Conservation (phyloP, 2,329 filamentous ascomycete genomes). For the Achaetomium macrosporum region DNA sequence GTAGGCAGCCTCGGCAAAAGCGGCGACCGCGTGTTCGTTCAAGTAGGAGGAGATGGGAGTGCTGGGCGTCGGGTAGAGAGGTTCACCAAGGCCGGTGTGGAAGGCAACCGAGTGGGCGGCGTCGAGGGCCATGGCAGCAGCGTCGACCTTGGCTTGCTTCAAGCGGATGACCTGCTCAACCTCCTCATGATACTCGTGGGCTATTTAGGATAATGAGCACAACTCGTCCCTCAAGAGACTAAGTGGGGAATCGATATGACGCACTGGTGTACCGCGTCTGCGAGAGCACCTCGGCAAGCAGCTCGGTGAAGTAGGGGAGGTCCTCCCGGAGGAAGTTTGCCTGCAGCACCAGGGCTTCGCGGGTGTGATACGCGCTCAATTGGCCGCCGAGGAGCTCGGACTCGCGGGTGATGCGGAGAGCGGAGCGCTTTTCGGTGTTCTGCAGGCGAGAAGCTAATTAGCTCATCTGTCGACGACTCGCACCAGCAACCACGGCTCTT, state of each 20-base stretch:
- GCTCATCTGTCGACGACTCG: slow-evolving; percentile 31
- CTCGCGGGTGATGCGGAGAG: slow-evolving; percentile 89
- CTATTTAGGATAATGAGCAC: slow-evolving; percentile 41
- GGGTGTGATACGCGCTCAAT: slow-evolving; percentile 81
- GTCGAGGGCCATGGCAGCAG: slow-evolving; percentile 68
- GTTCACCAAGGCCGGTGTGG: slow-evolving; percentile 83
- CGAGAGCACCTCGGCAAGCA: slow-evolving; percentile 85
- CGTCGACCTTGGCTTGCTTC: slow-evolving; percentile 67
- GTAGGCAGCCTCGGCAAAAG: slow-evolving; percentile 74
- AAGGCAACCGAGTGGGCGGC: slow-evolving; percentile 82
- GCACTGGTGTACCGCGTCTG: slow-evolving; percentile 79
- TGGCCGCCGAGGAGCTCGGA: slow-evolving; percentile 90
- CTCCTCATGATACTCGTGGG: slow-evolving; percentile 86
- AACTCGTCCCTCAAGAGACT: slow-evolving; percentile 10
- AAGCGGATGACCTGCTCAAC: slow-evolving; percentile 69
- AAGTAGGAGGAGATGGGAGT: slow-evolving; percentile 75
- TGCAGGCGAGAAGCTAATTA: slow-evolving; percentile 45
- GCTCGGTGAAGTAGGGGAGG: slow-evolving; percentile 94
- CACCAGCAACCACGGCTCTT: slow-evolving; percentile 4
- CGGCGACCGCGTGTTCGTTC: slow-evolving; percentile 65
- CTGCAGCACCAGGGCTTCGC: slow-evolving; percentile 87
- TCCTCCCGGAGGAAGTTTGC: slow-evolving; percentile 94
- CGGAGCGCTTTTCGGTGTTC: slow-evolving; percentile 84
- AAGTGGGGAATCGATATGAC: slow-evolving; percentile 27
- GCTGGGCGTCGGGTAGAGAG: slow-evolving; percentile 66